Base-by-base conservation (phyloP, 2,329 filamentous ascomycete genomes). In the Exophiala alcalophila region DNA sequence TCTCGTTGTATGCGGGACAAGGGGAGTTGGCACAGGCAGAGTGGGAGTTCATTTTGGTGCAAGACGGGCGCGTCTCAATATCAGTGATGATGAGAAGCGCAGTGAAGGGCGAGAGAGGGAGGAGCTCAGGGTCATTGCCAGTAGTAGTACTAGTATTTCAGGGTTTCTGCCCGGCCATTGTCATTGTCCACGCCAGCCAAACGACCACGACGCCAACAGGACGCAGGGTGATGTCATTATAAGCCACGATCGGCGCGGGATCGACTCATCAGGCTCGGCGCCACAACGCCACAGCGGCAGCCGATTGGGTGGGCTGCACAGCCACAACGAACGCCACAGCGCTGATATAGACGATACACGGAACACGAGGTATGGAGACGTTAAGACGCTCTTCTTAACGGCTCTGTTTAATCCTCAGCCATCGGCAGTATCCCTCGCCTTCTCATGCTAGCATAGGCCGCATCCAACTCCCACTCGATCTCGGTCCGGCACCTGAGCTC, bases 401-500 rank as follows among this genome's bases (percentile, higher is more conserved):
- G n/a, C n/a, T n/a, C n/a, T n/a, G n/a, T n/a, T n/a, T n/a, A n/a
- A n/a, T n/a, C n/a, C n/a, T n/a, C n/a, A n/a, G n/a, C n/a, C n/a
- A n/a, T n/a, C n/a, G n/a, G n/a, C n/a, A n/a, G n/a, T n/a, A n/a
- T n/a, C n/a, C n/a, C n/a, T n/a, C n/a, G n/a, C 18, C 60, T 76
- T 47, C 87, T 72, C 0, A 91, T 84, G 44, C 84, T 71, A 63
- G 94, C 86, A 63, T 94, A 96, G 0, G 86, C 85, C 32, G 82
- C 72, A 62, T 96, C 90, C 8, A 97, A 71, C 61, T 94, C 89
- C 41, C 89, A 83, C 64, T 97, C 91, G 5, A 97, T 77, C 4
- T 83, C 84, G 63, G 87, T 92, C 5, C 91, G 72, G 5, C 94
- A 82, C 56, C 84, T 83, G 49, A 97, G 66, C 10, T 89, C 87